These are phyloP conservation scores for Brasilioporus rufonigricans DNA, from an alignment of 768 basidiomycete genomes.

Conservation along the genomic window DNA sequence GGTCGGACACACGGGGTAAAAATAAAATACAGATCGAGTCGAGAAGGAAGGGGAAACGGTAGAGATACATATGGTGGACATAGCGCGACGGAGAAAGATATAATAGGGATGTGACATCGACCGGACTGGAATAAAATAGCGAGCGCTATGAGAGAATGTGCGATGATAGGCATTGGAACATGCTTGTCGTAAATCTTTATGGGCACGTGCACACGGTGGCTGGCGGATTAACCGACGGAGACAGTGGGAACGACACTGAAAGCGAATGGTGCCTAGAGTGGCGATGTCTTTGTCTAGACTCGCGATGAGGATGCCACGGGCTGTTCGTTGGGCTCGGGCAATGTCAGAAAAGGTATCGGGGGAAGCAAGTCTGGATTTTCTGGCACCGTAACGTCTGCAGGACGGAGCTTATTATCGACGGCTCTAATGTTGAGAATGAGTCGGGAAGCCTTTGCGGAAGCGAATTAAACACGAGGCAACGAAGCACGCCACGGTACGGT, in stretches of 20 bases:
- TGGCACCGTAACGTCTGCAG: conserved; percentile 1
- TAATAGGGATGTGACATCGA: too few species aligned
- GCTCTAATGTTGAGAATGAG: conserved; percentile 20
- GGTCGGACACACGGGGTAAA: background rate
- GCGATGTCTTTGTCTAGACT: background rate
- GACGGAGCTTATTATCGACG: background rate
- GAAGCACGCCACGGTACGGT: background rate
- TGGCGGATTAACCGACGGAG: background rate
- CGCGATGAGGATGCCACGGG: conserved; percentile 11
- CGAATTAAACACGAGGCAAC: background rate
- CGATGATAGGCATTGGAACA: background rate
- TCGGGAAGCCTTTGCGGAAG: conserved; percentile 14
- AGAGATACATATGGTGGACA: background rate
- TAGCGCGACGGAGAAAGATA: background rate
- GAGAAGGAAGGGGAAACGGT: background rate
- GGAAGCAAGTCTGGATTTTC: conserved; percentile 6
- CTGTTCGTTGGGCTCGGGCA: background rate
- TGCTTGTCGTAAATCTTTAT: background rate
- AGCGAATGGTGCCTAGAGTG: background rate
- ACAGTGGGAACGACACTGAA: background rate
- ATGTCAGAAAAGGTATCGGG: background rate
- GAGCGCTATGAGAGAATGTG: background rate
- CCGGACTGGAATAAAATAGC: background rate
- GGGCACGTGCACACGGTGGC: background rate
- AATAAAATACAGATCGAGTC: background rate